Percentiles rank a stretch among this genome's conserved stretches.
phyloP scores from a whole-genome alignment of 768 basidiomycete species.

The Hypsizygus marmoreus region DNA sequence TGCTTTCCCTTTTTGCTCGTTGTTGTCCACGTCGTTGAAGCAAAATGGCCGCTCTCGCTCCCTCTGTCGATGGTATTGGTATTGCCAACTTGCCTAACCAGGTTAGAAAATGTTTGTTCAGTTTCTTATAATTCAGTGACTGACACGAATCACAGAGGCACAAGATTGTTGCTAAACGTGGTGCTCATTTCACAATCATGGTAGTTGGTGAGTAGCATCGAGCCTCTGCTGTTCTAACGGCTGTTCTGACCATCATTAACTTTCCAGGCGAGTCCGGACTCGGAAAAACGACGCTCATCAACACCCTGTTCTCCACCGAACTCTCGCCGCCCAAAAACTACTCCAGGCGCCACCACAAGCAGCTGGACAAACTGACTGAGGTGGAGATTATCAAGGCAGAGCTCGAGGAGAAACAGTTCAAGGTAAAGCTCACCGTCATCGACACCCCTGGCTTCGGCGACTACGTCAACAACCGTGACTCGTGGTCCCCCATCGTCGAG shows the following conservation, averaged over 20 bases:
- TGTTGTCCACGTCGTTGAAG: conserved; percentile 26
- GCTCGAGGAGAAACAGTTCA: conserved; percentile 98
- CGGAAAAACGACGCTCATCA: conserved; percentile 97
- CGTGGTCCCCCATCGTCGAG: conserved; percentile 97
- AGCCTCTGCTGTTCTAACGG: background rate
- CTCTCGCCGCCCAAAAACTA: conserved; percentile 92
- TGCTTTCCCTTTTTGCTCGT: conserved; percentile 25
- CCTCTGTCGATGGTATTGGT: conserved; percentile 77
- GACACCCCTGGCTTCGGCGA: conserved; percentile 99
- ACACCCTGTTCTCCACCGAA: conserved; percentile 98
- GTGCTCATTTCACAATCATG: conserved; percentile 99
- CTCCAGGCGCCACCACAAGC: conserved; percentile 85
- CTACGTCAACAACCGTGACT: conserved; percentile 99
- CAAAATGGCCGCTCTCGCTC: conserved; percentile 47
- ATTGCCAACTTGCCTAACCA: conserved; percentile 99
- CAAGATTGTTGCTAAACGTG: conserved; percentile 98
- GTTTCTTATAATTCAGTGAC: conserved; percentile 3
- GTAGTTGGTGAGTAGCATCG: conserved; percentile 77
- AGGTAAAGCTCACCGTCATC: conserved; percentile 98
- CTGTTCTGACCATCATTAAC: conserved; percentile 2
- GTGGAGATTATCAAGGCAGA: conserved; percentile 99
- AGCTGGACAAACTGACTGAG: conserved; percentile 98
- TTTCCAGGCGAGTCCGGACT: conserved; percentile 88
- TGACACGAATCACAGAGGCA: conserved; percentile 70
- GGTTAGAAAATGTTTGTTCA: conserved; percentile 45